These are phyloP conservation scores for Pseudomonodictys pantanalensis DNA, from an alignment of 495 filamentous ascomycete species.

Conservation along the genomic window DNA sequence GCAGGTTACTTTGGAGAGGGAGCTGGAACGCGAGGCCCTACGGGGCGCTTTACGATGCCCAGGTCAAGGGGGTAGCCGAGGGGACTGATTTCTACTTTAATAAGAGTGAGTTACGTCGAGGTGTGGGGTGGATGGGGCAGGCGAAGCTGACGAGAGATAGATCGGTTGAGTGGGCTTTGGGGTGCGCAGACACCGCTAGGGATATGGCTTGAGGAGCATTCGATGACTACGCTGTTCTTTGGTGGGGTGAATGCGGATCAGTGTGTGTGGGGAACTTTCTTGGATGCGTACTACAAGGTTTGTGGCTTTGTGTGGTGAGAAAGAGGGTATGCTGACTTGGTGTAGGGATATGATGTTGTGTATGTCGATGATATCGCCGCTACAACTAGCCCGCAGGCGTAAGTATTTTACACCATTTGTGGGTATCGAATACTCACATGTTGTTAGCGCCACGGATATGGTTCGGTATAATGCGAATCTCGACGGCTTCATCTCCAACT, in stretches of 20 bases:
- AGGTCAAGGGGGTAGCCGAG: constrained; percentile 29
- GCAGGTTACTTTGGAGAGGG: constrained; percentile 37
- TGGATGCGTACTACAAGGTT: constrained; percentile 40
- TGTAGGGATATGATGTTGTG: constrained; percentile 31
- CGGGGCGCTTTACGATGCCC: constrained; percentile 29
- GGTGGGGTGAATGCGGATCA: constrained; percentile 60
- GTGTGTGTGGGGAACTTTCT: constrained; percentile 48
- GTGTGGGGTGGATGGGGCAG: neutral
- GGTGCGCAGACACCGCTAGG: constrained; percentile 37
- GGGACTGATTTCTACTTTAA: constrained; percentile 40
- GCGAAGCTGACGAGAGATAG: neutral
- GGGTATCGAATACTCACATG: neutral
- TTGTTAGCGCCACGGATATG: constrained; percentile 30
- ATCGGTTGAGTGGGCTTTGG: constrained; percentile 41
- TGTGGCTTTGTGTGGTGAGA: neutral
- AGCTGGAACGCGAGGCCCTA: constrained; percentile 41
- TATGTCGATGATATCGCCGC: constrained; percentile 35
- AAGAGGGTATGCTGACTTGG: neutral
- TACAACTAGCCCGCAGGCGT: constrained; percentile 31
- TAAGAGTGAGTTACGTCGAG: constrained; percentile 29
- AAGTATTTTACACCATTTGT: neutral
- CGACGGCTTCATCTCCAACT: neutral
- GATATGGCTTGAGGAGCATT: constrained; percentile 35
- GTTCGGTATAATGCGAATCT: constrained; percentile 29
- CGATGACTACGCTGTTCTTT: constrained; percentile 52